Percentiles rank a stretch among this genome's conserved stretches.
phyloP scores from a whole-genome alignment of 169 alveolate species.

The Plasmodium gonderi region DNA sequence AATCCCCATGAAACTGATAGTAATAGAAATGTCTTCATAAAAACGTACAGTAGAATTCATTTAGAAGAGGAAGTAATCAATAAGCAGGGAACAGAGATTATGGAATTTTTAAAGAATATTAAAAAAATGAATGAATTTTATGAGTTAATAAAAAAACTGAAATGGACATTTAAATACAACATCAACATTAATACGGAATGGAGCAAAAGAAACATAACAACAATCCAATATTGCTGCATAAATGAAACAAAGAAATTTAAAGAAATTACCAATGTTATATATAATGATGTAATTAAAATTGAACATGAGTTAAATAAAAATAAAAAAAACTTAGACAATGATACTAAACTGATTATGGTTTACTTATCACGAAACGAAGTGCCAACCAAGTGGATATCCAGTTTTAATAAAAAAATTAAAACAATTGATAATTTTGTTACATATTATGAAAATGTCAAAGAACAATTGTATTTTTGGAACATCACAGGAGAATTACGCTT shows the following conservation, averaged over 20 bases:
- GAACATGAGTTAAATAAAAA: constrained; percentile 64
- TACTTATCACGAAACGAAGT: constrained; percentile 25
- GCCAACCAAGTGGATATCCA: constrained; percentile 30
- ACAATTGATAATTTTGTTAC: constrained; percentile 30
- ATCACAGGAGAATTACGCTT: constrained; percentile 61
- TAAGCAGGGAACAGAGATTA: not conserved
- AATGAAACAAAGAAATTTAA: constrained; percentile 48
- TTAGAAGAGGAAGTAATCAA: not conserved
- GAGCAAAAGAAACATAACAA: constrained; percentile 29
- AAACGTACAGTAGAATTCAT: not conserved
- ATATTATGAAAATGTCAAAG: constrained; percentile 55
- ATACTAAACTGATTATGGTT: constrained; percentile 34
- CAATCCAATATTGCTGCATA: constrained; percentile 52
- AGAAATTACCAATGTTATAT: constrained; percentile 30
- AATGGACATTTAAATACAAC: constrained; percentile 27
- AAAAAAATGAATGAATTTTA: constrained; percentile 63
- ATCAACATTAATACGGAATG: constrained; percentile 40
- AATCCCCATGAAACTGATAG: not conserved
- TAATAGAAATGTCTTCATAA: not conserved
- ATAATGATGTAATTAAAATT: constrained; percentile 31
- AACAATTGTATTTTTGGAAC: constrained; percentile 71
- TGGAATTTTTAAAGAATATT: constrained; percentile 39
- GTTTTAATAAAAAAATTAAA: constrained; percentile 66
- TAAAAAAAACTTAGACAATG: constrained; percentile 23
- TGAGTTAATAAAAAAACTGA: constrained; percentile 58